Base-by-base conservation (phyloP, 2,329 filamentous ascomycete genomes). In the Calonectria naviculata region DNA sequence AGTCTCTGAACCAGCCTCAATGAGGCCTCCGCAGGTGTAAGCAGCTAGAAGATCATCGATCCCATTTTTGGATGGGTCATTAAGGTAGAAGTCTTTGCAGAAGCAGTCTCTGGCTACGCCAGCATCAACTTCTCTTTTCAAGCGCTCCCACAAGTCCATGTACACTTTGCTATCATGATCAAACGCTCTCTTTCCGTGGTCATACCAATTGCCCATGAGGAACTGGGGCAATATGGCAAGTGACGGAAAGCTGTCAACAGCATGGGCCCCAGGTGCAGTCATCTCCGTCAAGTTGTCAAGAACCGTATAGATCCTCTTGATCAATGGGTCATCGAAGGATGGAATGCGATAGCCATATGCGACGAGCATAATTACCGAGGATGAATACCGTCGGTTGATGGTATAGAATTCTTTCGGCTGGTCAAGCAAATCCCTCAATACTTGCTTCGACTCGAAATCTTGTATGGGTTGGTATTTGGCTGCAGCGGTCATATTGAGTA, bases 1-100 rank as follows among this genome's bases (percentile, higher is more conserved):
- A 3, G 76, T 74, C 29, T 78, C 76, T 17, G 73, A 73, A 1
- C 75, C 75, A 3, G 75, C 75, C 46, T 76, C 76, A 17, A 77
- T 65, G 24, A 78, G 46, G 2, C 72, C 71, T 15, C 74, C 71
- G 17, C 66, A 73, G 1, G 71, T 74, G 44, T 73, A 73, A 9
- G 72, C 73, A 5, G 65, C 74, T 49, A 71, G 62, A 29, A 71
- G 58, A 13, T 78, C 76, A 31, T 66, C 52, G 44, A 78, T 73
- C 28, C 72, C 73, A 19, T 73, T 73, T 38, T 74, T 73, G 21
- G 71, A 60, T 2, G 68, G 60, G 29, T 72, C 70, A 5, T 65
- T 67, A 0, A 70, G 44, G 4, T 73, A 73, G 17, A 75, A 66
- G 61, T 76, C 72, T 21, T 75, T 74, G 36, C 72, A 62, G 49